Evolutionary conservation across 805 yeast genomes (phyloP), one percentile per base, ranked within the genome.

Genomic region (Wickerhamiella sergipiensis): DNA sequence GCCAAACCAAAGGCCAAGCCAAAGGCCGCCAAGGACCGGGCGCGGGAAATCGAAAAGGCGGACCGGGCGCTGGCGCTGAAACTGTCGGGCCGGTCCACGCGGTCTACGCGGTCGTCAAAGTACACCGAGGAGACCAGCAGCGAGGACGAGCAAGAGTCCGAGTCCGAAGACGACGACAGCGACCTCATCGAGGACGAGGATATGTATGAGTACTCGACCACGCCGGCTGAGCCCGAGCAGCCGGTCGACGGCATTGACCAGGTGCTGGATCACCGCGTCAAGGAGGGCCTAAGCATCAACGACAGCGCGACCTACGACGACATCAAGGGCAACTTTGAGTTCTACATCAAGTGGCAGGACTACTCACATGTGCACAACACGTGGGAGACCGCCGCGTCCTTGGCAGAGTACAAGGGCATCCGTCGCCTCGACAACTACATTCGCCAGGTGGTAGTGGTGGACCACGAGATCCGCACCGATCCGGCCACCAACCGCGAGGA

Each of bases 321-420:
- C 46, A 66, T 59, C 29, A 83, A 82, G 58, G 69, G 70, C 48
- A 79, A 77, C 53, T 81, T 72, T 60, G 77, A 76, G 57, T 74
- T 78, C 49, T 51, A 43, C 40, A 73, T 92, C 59, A 92, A 92
- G 68, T 92, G 99, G 98, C 73, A 77, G 18, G 85, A 78, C 50
- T 73, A 79, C 55, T 85, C 97, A 13, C 97, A 92, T 69, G 72
- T 92, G 55, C 99, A 92, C 68, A 92, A 90, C 65, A 82, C 95
- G 0, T 92, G 97, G 97, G 95, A 89, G 64, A 64, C 77, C 1
- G 88, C 83, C 67, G 68, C 66, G 12, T 63, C 62, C 23, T 58
- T 74, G n/a, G 46, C 48, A 21, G 67, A 70, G 7, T 66, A 72
- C 54, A 81, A 81, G 63, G 98, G 99, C 43, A 72, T 78, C 58